phyloP scores from a whole-genome alignment of 225 moss, liverwort and hornwort genomes.

The Thuidium tamariscinum region DNA sequence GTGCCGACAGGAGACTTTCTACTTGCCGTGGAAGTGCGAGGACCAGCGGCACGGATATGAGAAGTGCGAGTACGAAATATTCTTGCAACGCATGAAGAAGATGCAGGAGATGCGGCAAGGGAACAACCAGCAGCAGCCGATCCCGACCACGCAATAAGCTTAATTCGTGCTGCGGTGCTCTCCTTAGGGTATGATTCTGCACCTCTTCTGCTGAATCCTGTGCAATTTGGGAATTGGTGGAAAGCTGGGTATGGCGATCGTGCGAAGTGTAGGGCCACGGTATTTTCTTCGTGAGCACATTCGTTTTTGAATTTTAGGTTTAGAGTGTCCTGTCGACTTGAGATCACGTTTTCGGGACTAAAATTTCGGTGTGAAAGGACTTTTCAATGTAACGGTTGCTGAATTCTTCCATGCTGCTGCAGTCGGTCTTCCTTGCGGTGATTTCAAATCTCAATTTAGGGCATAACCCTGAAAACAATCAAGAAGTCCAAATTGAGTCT shows the following conservation, averaged over 20 bases:
- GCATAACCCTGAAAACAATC: neutral
- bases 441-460: neutral
- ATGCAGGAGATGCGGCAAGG: slow-evolving; percentile 47
- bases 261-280: neutral
- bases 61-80: slow-evolving; percentile 73
- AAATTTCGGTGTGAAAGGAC: neutral
- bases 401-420: neutral
- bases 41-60: slow-evolving; percentile 63
- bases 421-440: neutral
- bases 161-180: neutral
- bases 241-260: neutral
- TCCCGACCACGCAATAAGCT: slow-evolving; percentile 10
- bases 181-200: neutral
- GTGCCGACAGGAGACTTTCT: slow-evolving; percentile 38
- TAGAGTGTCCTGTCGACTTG: neutral
- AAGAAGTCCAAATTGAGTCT: neutral
- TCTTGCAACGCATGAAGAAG: slow-evolving; percentile 62
- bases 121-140: neutral
- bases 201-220: neutral
- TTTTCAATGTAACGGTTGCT: neutral
- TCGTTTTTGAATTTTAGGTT: neutral
- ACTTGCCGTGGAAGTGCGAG: slow-evolving; percentile 73
- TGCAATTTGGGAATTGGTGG: neutral
- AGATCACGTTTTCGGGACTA: neutral
- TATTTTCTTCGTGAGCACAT: neutral